Evolutionary conservation across 176 grass and related monocot genomes (phyloP).

Genomic region (Oryza meyeriana): DNA sequence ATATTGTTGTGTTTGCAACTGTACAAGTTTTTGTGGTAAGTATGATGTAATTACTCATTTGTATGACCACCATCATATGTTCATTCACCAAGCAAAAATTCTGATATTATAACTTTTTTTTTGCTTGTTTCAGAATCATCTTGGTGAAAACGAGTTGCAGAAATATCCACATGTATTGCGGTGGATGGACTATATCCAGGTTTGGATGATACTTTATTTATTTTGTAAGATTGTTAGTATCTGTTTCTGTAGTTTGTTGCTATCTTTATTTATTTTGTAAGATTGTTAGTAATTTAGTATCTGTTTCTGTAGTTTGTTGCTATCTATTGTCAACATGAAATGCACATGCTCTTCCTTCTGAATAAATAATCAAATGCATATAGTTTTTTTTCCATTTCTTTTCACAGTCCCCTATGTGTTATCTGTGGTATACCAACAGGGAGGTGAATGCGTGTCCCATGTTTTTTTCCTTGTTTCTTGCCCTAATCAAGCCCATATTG

Average conservation of each 20-base stretch:
- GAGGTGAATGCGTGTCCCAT: neutral
- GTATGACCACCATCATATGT: neutral
- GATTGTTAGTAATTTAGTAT: neutral
- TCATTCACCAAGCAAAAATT: neutral
- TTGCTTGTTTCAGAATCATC: constrained; percentile 53
- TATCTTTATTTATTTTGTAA: constrained; percentile 5
- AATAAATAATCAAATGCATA: neutral
- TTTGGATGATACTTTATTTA: constrained; percentile 28
- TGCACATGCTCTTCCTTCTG: neutral
- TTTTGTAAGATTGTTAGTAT: neutral
- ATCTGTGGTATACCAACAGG: neutral
- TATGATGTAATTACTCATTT: constrained; percentile 9
- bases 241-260: constrained; percentile 2
- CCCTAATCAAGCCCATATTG: neutral
- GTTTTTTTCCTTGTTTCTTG: constrained; percentile 3
- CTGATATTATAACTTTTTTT: constrained; percentile 2
- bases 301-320: neutral
- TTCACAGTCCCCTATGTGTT: neutral
- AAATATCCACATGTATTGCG: constrained; percentile 67
- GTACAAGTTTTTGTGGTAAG: constrained; percentile 65
- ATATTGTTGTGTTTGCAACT: constrained; percentile 72
- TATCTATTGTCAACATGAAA: constrained; percentile 20
- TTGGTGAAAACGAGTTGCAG: constrained; percentile 44
- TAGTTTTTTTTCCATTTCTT: neutral
- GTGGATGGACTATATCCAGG: constrained; percentile 98